These are phyloP conservation scores for Pseudogymnoascus sp. DNA, from an alignment of 2,329 filamentous ascomycete species.

Conservation along the genomic window DNA sequence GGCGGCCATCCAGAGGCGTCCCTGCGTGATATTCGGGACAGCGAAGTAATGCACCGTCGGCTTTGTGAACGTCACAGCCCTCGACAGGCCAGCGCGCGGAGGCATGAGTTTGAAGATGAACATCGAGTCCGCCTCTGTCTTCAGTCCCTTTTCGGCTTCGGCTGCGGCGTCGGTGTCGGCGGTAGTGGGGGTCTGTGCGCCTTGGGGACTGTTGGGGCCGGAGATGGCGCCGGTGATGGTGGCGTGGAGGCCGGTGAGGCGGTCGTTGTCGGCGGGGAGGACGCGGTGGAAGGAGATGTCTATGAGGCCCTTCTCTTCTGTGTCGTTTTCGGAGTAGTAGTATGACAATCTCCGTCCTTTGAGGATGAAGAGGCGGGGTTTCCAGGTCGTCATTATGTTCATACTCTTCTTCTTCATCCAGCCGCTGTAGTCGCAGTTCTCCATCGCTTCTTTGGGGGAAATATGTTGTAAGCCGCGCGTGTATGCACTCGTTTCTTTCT, in stretches of 20 bases:
- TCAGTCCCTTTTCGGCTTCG: constrained; percentile 30
- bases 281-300: constrained; percentile 97
- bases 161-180: constrained; percentile 36
- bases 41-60: constrained; percentile 97
- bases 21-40: constrained; percentile 79
- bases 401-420: constrained; percentile 99
- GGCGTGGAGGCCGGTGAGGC: constrained; percentile 82
- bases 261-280: constrained; percentile 86
- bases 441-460: constrained; percentile 71
- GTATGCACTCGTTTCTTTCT: constrained; percentile 94
- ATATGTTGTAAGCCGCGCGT: constrained; percentile 77
- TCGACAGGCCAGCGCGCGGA: constrained; percentile 74
- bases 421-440: constrained; percentile 82
- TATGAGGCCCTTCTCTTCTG: constrained; percentile 88
- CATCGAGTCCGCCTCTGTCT: constrained; percentile 53
- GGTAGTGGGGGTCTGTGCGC: constrained; percentile 38
- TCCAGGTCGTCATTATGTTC: constrained; percentile 96
- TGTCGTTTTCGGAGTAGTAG: constrained; percentile 90
- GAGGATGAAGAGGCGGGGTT: constrained; percentile 88
- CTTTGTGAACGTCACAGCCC: constrained; percentile 94
- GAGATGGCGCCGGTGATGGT: constrained; percentile 81
- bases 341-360: constrained; percentile 87
- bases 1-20: constrained; percentile 94
- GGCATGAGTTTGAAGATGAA: constrained; percentile 99
- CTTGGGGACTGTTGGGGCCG: constrained; percentile 43